Base-by-base conservation (phyloP, 257 asterid species). In the Haberlea rhodopensis region DNA sequence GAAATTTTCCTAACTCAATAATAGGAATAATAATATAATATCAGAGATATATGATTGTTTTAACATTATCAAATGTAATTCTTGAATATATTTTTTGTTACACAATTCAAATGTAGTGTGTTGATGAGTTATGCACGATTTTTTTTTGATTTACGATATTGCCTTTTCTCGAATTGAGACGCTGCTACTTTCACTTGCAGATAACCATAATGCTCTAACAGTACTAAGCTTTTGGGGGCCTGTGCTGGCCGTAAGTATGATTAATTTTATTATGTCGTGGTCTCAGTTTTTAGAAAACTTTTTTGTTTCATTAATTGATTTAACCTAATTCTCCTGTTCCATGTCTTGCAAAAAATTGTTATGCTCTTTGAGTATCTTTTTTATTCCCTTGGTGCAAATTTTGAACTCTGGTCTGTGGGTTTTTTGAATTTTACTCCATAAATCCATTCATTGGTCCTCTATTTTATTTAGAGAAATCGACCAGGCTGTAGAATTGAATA, bases 201-300 rank as follows among this genome's bases (percentile, higher is more conserved):
- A 90, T 78, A 94, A 94, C 75, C 87, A 89, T 76, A 94, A 94
- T 78, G 94, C 94, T 60, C 63, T 87, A 53, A 79, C 99, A 4
- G 76, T 94, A 22, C 80, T 80, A 70, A 82, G 95, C 87, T 80
- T 94, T 67, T 94, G 99, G 99, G 90, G 89, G 61, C 99, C 96
- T 34, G 96, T 94, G 67, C 58, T 90, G 68, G 63, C 84, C 67
- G 99, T 94, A 79, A 87, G 97, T 79, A 45, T 68, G 52, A 54
- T 32, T 51, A 18, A 57, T 4, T 65, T 53, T 65, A 49, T 45
- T 2, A 55, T 48, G 32, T 55, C 60, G 19, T 19, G 20, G 6
- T 63, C 37, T 40, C 25, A 16, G 40, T 54, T 16, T 54, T 55
- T 49, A 31, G 57, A 52, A 7, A 54, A 43, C 34, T 54, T 28